Conservation (phyloP, 768 basidiomycete species). For the Phlebiopsis flavidoalba region DNA sequence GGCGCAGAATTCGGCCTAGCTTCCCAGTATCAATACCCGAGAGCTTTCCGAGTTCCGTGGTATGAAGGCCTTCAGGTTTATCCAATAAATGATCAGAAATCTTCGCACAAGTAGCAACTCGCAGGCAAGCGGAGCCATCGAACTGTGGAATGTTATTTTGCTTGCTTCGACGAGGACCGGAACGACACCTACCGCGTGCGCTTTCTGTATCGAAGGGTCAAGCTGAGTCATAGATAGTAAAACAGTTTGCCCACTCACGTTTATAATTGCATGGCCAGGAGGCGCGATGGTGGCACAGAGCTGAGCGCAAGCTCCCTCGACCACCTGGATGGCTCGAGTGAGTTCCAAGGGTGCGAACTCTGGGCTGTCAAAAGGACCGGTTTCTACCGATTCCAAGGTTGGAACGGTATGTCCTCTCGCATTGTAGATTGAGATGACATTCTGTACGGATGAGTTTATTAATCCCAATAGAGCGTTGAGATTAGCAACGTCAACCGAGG, state of each 20-base stretch:
- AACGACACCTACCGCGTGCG: background rate
- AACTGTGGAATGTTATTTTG: conserved; percentile 4
- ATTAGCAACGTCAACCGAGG: background rate
- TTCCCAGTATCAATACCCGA: conserved; percentile 32
- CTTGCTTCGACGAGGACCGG: background rate
- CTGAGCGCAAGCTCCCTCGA: conserved; percentile 19
- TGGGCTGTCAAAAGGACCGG: conserved; percentile 31
- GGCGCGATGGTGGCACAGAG: conserved; percentile 14
- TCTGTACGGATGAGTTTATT: conserved; percentile 26
- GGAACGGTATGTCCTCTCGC: background rate
- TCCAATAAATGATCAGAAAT: conserved; percentile 34
- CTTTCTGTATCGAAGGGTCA: background rate
- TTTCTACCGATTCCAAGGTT: conserved; percentile 19
- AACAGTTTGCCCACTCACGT: conserved; percentile 7
- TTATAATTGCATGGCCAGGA: conserved; percentile 13
- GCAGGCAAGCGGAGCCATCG: conserved; percentile 24
- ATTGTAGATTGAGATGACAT: conserved; percentile 29
- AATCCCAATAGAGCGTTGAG: conserved; percentile 18
- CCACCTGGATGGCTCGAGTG: background rate
- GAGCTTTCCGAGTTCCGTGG: conserved; percentile 26
- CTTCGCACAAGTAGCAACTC: conserved; percentile 29
- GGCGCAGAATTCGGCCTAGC: conserved; percentile 33
- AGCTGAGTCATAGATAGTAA: background rate
- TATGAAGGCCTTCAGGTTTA: conserved; percentile 32
- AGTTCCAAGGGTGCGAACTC: conserved; percentile 13